Conservation (phyloP, 2,329 filamentous ascomycete genomes). For the Ascocoryne sarcoides region DNA sequence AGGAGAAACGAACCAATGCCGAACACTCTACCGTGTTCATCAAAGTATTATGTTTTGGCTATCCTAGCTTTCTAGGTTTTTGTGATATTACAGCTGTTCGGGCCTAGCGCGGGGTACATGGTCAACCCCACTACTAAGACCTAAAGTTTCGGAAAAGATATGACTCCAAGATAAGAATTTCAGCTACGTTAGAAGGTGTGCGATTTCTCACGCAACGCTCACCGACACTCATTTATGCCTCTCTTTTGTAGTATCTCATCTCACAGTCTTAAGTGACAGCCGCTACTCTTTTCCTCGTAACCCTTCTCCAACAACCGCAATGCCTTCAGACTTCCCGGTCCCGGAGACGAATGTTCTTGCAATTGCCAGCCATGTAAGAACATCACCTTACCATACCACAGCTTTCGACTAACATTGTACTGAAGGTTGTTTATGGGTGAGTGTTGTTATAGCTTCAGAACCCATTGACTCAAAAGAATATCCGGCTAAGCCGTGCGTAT, state of each 20-base stretch:
- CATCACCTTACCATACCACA: conserved; percentile 1
- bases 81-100: too few relatives aligned
- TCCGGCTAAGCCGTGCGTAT: conserved; percentile 10
- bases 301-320: not conserved
- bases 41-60: too few relatives aligned
- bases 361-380: conserved; percentile 86
- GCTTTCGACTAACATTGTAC: conserved; percentile 24
- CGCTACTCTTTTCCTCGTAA: not conserved
- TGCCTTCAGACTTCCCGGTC: conserved; percentile 30
- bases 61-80: too few relatives aligned
- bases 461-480: conserved; percentile 1
- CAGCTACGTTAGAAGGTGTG: not conserved
- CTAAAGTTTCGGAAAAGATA: not conserved
- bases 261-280: not conserved
- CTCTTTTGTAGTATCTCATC: not conserved
- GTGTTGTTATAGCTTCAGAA: too few relatives aligned
- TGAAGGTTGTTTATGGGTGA: conserved; percentile 67
- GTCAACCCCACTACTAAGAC: not conserved
- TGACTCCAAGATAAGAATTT: not conserved
- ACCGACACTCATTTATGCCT: not conserved
- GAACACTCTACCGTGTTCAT: too few relatives aligned
- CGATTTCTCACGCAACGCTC: not conserved
- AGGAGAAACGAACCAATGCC: too few relatives aligned
- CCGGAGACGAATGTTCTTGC: conserved; percentile 66
- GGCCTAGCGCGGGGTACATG: not conserved